These are phyloP conservation scores for Aspergillus japonicus DNA, from an alignment of 2,329 filamentous ascomycete genomes.

Conservation along the genomic window DNA sequence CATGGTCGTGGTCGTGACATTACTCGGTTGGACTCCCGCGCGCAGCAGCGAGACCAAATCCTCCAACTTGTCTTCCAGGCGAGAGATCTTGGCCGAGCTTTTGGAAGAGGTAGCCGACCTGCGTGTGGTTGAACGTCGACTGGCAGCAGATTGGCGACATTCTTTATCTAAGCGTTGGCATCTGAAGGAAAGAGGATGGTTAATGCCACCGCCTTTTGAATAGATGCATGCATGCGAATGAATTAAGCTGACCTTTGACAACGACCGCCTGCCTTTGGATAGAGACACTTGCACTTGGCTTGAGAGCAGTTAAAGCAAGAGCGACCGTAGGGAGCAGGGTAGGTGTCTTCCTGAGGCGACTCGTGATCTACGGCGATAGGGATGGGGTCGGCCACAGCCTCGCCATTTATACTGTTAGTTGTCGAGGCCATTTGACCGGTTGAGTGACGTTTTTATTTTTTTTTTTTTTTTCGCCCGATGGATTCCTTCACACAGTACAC, in stretches of 20 bases:
- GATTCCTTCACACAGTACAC: too few species aligned
- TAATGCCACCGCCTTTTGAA: neutral
- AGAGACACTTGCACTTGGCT: conserved; percentile 27
- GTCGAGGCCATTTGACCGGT: neutral
- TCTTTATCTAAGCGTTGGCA: conserved; percentile 45
- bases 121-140: conserved; percentile 29
- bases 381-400: neutral
- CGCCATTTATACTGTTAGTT: neutral
- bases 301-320: conserved; percentile 26
- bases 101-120: conserved; percentile 3
- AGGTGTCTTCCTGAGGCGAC: conserved; percentile 3
- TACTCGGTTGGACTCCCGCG: neutral
- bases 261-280: neutral
- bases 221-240: too few species aligned
- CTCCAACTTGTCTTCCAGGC: conserved; percentile 29
- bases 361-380: neutral
- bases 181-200: conserved; percentile 19
- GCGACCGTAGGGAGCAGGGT: conserved; percentile 11
- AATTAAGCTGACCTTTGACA: conserved; percentile 12
- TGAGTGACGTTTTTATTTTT: neutral
- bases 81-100: conserved; percentile 17
- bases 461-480: neutral
- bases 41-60: conserved; percentile 27
- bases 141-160: conserved; percentile 38
- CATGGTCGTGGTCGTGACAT: neutral